phyloP scores from a whole-genome alignment of 129 eudicot species.

The Tagetes erecta region DNA sequence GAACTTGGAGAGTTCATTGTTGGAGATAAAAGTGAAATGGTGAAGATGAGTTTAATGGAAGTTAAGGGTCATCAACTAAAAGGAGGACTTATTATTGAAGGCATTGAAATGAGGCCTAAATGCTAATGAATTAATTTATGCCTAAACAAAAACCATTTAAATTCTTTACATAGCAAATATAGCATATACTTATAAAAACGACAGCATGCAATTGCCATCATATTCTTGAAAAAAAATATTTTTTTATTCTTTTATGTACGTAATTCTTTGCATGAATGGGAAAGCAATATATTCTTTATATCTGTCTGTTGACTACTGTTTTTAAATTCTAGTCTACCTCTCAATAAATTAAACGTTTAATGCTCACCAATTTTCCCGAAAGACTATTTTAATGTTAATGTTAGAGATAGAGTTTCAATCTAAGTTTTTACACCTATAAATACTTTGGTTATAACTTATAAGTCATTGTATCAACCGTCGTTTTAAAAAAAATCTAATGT shows the following conservation, averaged over 20 bases:
- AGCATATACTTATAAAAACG: background rate
- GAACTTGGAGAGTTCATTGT: constrained; percentile 50
- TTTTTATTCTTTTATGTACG: background rate
- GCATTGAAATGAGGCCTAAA: constrained; percentile 69
- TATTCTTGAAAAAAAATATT: background rate
- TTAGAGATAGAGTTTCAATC: no score
- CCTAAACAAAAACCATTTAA: background rate
- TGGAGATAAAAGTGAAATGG: constrained; percentile 35
- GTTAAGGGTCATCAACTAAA: constrained; percentile 63
- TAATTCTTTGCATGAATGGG: background rate
- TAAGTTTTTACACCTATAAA: no score
- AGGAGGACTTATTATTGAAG: constrained; percentile 62
- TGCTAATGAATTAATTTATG: background rate
- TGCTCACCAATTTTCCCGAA: no score
- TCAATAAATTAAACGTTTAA: no score
- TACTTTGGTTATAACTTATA: no score
- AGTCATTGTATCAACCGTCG: no score
- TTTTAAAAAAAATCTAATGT: no score
- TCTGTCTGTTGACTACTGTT: background rate
- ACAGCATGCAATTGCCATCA: background rate
- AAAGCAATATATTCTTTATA: background rate
- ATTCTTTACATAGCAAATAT: background rate
- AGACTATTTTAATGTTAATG: no score
- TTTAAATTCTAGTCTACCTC: no score
- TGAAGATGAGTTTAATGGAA: constrained; percentile 59